These are phyloP conservation scores for Gilbertella persicaria DNA, from an alignment of 371 early-diverging fungal genomes.

Conservation along the genomic window DNA sequence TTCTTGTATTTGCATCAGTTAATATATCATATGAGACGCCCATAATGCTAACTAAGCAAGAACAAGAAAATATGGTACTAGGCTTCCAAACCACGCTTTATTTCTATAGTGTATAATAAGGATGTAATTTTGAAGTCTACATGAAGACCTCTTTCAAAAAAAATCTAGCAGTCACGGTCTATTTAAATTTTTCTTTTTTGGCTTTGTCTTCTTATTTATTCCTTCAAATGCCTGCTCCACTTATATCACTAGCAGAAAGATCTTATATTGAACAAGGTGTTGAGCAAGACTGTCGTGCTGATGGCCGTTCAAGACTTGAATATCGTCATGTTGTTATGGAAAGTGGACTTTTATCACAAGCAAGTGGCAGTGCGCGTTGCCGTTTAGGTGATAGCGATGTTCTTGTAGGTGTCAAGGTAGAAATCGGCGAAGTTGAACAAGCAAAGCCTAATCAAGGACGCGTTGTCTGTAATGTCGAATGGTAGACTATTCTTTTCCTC, in stretches of 20 bases:
- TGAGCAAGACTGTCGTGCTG: conserved; percentile 79
- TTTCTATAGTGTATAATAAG: too few relatives aligned
- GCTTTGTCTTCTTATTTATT: too few relatives aligned
- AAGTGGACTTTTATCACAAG: conserved; percentile 84
- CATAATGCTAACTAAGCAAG: too few relatives aligned
- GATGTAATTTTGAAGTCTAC: too few relatives aligned
- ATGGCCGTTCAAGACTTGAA: conserved; percentile 82
- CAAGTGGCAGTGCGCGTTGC: conserved; percentile 82
- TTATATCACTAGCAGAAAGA: conserved; percentile 78
- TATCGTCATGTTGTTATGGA: conserved; percentile 78
- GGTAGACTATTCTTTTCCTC: conserved; percentile 41
- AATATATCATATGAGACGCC: too few relatives aligned
- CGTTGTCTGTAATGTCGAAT: conserved; percentile 85
- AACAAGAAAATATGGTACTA: too few relatives aligned
- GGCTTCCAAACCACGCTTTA: too few relatives aligned
- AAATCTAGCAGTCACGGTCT: too few relatives aligned
- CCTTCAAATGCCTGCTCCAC: conserved; percentile 39
- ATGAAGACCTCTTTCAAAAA: too few relatives aligned
- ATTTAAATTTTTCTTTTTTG: too few relatives aligned
- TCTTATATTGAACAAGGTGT: conserved; percentile 86
- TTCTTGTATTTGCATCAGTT: too few relatives aligned
- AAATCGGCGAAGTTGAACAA: conserved; percentile 73
- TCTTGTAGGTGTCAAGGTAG: conserved; percentile 92
- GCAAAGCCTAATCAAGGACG: conserved; percentile 63
- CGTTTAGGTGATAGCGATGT: conserved; percentile 85